Evolutionary conservation across 192 early-diverging fungal species (phyloP).

Genomic region (Entomortierella chlamydospora): DNA sequence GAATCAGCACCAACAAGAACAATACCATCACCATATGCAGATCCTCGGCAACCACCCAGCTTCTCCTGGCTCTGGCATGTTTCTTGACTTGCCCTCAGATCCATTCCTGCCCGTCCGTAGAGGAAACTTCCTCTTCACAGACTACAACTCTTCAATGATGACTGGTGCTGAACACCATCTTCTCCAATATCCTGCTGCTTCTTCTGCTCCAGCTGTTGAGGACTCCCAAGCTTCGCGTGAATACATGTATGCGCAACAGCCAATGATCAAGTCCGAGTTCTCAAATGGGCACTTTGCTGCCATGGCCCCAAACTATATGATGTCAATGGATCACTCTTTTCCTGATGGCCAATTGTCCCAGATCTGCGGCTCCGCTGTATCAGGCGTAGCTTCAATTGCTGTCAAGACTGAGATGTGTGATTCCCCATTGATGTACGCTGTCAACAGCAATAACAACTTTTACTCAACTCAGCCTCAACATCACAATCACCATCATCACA

Average conservation of each 20-base stretch:
- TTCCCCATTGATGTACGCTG: slow-evolving; percentile 29
- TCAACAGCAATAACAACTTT: slow-evolving; percentile 10
- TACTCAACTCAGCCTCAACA: slow-evolving; percentile 12
- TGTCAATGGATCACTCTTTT: slow-evolving; percentile 47
- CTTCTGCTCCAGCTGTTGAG: slow-evolving; percentile 5
- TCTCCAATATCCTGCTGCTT: neutral
- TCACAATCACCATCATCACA: slow-evolving; percentile 24
- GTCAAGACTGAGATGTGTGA: slow-evolving; percentile 28
- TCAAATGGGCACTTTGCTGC: slow-evolving; percentile 40
- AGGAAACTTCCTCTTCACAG: neutral
- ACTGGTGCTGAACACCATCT: neutral
- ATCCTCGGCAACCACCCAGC: slow-evolving; percentile 48
- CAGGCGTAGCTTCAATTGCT: slow-evolving; percentile 2
- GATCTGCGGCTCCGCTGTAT: slow-evolving; percentile 9
- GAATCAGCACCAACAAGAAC: slow-evolving; percentile 8
- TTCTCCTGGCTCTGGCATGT: slow-evolving; percentile 21
- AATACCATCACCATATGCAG: slow-evolving; percentile 34
- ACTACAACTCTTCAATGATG: neutral
- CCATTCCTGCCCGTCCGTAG: slow-evolving; percentile 14
- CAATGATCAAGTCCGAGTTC: slow-evolving; percentile 24
- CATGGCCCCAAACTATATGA: slow-evolving; percentile 31
- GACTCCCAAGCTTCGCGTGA: slow-evolving; percentile 30
- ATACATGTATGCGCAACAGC: slow-evolving; percentile 19
- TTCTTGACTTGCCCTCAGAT: slow-evolving; percentile 30
- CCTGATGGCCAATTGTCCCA: slow-evolving; percentile 34